Conservation (phyloP, 805 yeast genomes). For the Starmerella kuoi region DNA sequence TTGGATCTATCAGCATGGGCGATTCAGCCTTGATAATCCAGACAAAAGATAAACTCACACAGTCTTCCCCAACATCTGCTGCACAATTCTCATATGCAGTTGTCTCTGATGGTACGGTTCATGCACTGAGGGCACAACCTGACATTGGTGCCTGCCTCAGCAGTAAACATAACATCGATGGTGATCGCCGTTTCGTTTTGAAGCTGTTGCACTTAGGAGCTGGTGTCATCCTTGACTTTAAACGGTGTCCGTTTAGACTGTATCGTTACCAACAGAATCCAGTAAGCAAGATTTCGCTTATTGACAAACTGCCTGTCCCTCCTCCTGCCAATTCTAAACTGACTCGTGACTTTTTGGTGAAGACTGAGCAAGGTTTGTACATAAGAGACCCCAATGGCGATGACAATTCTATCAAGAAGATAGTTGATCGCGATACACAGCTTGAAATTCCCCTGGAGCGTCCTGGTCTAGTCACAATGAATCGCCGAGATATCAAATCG, state of each 20-base stretch:
- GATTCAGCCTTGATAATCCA: slow-evolving; percentile 10
- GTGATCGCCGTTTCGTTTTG: slow-evolving; percentile 8
- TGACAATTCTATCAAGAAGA: slow-evolving; percentile 12
- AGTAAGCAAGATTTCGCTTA: slow-evolving; percentile 1
- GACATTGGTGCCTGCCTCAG: slow-evolving; percentile 12
- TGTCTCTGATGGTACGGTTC: slow-evolving; percentile 10
- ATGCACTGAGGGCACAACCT: slow-evolving; percentile 8
- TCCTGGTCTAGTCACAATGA: slow-evolving; percentile 8
- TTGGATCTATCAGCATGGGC: slow-evolving; percentile 11
- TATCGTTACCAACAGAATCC: slow-evolving; percentile 2
- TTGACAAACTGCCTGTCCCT: slow-evolving; percentile 4
- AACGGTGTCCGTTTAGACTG: slow-evolving; percentile 16
- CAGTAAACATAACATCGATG: slow-evolving; percentile 10
- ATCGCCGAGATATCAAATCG: slow-evolving; percentile 10
- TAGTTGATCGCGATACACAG: slow-evolving; percentile 2
- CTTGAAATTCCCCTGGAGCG: slow-evolving; percentile 9
- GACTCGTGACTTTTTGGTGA: slow-evolving; percentile 14
- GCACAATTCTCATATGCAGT: slow-evolving; percentile 6
- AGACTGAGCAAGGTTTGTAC: slow-evolving; percentile 16
- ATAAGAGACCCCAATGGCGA: slow-evolving; percentile 20
- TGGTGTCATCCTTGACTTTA: slow-evolving; percentile 13
- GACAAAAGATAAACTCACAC: background rate
- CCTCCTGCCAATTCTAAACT: slow-evolving; percentile 3
- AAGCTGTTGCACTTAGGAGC: slow-evolving; percentile 12
- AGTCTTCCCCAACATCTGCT: background rate